Evolutionary conservation across 192 early-diverging fungal genomes (phyloP), one percentile per base, ranked within the genome.

Genomic region (Polychytrium aggregatum): DNA sequence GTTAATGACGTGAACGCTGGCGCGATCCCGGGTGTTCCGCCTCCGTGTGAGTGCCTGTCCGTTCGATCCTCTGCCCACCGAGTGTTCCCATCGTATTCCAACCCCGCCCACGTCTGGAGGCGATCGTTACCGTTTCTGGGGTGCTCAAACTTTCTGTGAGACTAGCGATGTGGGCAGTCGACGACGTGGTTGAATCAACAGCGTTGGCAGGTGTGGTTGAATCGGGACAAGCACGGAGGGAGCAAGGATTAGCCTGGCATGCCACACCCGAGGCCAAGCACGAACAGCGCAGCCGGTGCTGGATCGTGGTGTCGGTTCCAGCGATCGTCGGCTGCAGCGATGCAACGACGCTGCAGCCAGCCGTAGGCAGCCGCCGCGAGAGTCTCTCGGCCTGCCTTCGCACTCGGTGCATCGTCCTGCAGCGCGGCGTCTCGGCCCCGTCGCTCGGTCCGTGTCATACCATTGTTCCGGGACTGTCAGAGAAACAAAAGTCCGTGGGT

Each of bases 61-160:
- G 10, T 24, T 41, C 41, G 8, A 41, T 8, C 16, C 40, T 8
- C 22, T 41, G 6, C 40, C 7, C 27, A 4, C 22, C 42, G 27
- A 44, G 18, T 13, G 21, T 20, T 22, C 40, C 8, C 17, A 7
- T 22, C 18, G 6, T n/a, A n/a, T n/a, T n/a, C n/a, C n/a, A n/a
- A n/a, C n/a, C n/a, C n/a, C n/a, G n/a, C n/a, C n/a, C n/a, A n/a
- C n/a, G n/a, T n/a, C n/a, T n/a, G n/a, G n/a, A n/a, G n/a, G n/a
- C n/a, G n/a, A n/a, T n/a, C n/a, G 8, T 22, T 41, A 59, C 85
- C 90, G 78, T 93, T 87, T 69, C 94, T 86, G 58, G 94, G 94
- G 60, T 88, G 85, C 71, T 98, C 94, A 65, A 86, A 98, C 78
- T 98, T 97, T 63, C 89, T 77, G 76, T 91, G 86, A 70, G 84